Percentiles rank a stretch among this genome's conserved stretches.
These are phyloP conservation scores for Picochlorum sp. DNA, from an alignment of 139 green algal genomes.

Conservation along the genomic window DNA sequence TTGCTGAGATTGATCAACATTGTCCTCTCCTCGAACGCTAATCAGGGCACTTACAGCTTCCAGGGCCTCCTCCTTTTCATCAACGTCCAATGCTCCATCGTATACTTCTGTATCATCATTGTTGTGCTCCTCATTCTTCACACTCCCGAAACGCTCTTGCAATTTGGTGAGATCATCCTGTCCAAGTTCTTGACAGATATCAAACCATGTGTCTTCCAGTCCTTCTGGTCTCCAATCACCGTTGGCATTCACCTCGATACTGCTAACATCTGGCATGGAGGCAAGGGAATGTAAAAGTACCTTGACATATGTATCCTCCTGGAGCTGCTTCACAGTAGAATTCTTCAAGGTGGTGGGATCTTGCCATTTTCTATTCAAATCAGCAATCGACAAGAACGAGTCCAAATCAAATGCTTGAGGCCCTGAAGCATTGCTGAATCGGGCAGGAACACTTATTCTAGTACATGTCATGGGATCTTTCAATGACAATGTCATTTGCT, in stretches of 20 bases:
- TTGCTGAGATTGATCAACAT: background rate
- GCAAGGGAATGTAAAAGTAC: background rate
- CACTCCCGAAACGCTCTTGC: background rate
- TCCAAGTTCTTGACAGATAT: background rate
- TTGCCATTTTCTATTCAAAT: constrained; percentile 77
- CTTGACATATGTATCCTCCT: constrained; percentile 46
- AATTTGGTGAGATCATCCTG: background rate
- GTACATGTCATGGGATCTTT: constrained; percentile 23
- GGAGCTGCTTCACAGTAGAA: constrained; percentile 46
- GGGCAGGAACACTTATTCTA: constrained; percentile 22
- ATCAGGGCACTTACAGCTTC: constrained; percentile 12
- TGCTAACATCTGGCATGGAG: background rate
- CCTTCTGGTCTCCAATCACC: constrained; percentile 43
- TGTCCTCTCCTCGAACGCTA: background rate
- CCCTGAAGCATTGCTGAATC: constrained; percentile 31
- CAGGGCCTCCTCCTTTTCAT: constrained; percentile 6
- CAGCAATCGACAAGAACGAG: constrained; percentile 58
- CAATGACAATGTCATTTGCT: constrained; percentile 23
- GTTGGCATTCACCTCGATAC: constrained; percentile 12
- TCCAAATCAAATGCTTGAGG: constrained; percentile 73
- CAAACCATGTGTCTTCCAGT: background rate
- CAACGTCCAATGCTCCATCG: background rate
- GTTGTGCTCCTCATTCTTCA: background rate
- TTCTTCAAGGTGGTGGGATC: constrained; percentile 62
- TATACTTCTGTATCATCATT: background rate